Base-by-base conservation (phyloP, 140 eudicot species). In the Anethum foeniculum region DNA sequence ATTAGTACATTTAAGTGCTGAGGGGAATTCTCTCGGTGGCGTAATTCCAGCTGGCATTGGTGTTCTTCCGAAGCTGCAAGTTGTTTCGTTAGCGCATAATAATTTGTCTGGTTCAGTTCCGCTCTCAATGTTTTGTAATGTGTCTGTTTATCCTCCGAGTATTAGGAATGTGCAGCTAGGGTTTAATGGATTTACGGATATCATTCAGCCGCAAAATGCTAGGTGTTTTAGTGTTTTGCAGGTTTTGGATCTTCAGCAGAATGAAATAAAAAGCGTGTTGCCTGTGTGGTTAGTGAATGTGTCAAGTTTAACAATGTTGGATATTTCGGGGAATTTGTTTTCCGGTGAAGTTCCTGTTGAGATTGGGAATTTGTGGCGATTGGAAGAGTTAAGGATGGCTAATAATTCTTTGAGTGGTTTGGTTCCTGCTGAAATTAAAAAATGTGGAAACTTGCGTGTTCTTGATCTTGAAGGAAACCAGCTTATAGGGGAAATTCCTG, bases 281-380 rank as follows among this genome's bases (percentile, higher is more conserved):
- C 98, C 98, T 38, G 43, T 48, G 36, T 90, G 96, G 91, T 34
- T 90, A 76, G 82, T 82, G 68, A 82, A 79, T 84, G 48, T 88
- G 71, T 28, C 89, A 6, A 86, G 91, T n/a, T 83, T 94, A 81
- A 86, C 78, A 9, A 71, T 39, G 51, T 77, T 94, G 69, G 98
- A 94, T 90, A 79, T 94, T 32, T 94, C 98, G 13, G 92, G 97
- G 34, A 94, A 94, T 82, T 74, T 62, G 80, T 90, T 94, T 58
- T 32, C 86, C 0, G 98, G 98, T 76, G 5, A 41, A 11, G 46
- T 94, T 11, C 92, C 91, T 21, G 71, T 76, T 39, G 89, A 76
- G 82, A 85, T 94, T 84, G 91, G 94, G 79, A 87, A 82, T 75
- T 82, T 94, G 83, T 52, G 56, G 85, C 75, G 84, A 23, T 83